Evolutionary conservation across 352 stramenopile species (phyloP).

Genomic region (Blastocystis sp.): DNA sequence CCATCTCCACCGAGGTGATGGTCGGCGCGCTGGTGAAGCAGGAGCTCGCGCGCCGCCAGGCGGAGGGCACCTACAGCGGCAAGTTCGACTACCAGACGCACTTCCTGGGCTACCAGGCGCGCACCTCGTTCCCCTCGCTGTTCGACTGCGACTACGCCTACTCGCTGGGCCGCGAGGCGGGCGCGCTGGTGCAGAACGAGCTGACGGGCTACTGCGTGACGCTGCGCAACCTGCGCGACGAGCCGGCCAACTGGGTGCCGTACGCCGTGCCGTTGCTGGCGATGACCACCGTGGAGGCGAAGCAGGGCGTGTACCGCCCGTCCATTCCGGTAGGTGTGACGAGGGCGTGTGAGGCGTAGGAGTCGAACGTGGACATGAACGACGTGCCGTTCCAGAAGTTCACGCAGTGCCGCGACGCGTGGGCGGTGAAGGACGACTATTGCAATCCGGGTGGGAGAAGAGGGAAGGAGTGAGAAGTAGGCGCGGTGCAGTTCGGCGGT

Average conservation of each 20-base stretch:
- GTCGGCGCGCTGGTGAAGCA: constrained; percentile 73
- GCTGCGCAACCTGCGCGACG: constrained; percentile 70
- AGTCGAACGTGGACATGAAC: constrained; percentile 32
- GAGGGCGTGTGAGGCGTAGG: too few species aligned
- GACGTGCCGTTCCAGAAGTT: constrained; percentile 67
- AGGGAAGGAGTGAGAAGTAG: too few species aligned
- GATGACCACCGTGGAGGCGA: constrained; percentile 67
- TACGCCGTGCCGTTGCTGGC: constrained; percentile 65
- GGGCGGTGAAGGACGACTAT: constrained; percentile 30
- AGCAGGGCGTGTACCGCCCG: constrained; percentile 61
- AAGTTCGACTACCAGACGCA: constrained; percentile 64
- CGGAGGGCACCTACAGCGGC: constrained; percentile 73
- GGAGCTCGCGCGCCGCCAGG: constrained; percentile 73
- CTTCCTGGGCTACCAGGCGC: constrained; percentile 72
- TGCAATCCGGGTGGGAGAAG: background rate
- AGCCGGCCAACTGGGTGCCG: constrained; percentile 67
- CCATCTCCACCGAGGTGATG: constrained; percentile 75
- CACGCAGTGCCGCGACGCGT: background rate
- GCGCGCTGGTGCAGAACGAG: constrained; percentile 72
- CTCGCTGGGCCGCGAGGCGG: constrained; percentile 72
- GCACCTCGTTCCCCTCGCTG: constrained; percentile 72
- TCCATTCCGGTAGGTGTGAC: constrained; percentile 33
- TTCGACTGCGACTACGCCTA: constrained; percentile 75
- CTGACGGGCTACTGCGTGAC: constrained; percentile 72
- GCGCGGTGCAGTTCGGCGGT: background rate